phyloP scores from a whole-genome alignment of 768 basidiomycete species.

The Amylocystis lapponica region DNA sequence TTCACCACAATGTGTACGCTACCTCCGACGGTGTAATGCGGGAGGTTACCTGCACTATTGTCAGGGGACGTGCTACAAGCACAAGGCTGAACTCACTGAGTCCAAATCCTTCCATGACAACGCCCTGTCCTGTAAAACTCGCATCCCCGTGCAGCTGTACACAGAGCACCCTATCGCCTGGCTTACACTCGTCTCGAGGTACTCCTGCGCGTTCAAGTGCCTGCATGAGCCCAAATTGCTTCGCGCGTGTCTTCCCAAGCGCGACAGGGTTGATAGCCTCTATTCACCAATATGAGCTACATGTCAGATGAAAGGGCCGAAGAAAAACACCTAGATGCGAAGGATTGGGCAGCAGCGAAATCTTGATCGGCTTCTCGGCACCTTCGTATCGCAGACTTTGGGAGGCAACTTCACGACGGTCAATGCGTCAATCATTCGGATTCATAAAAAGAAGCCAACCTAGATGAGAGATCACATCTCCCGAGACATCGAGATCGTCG shows the following conservation, averaged over 20 bases:
- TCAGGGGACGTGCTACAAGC: not conserved
- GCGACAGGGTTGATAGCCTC: conserved; percentile 89
- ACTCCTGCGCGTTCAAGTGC: conserved; percentile 35
- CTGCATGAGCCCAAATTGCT: conserved; percentile 79
- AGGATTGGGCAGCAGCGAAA: conserved; percentile 76
- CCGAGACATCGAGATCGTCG: conserved; percentile 59
- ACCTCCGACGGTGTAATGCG: conserved; percentile 89
- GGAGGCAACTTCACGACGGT: conserved; percentile 48
- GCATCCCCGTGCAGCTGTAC: conserved; percentile 92
- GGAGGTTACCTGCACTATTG: conserved; percentile 59
- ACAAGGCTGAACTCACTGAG: conserved; percentile 54
- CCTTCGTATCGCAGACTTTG: conserved; percentile 54
- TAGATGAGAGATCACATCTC: conserved; percentile 87
- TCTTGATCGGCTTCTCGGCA: conserved; percentile 47
- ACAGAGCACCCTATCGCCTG: conserved; percentile 75
- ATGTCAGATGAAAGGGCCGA: not conserved
- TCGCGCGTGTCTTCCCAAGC: conserved; percentile 84
- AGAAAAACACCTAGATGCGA: conserved; percentile 57
- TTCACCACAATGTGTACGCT: conserved; percentile 89
- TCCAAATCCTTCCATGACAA: conserved; percentile 84
- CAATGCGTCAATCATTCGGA: not conserved
- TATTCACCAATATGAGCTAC: conserved; percentile 19
- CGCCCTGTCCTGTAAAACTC: conserved; percentile 85
- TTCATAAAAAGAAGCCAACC: conserved; percentile 31
- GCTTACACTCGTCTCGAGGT: conserved; percentile 28